A percentile compares a stretch with the other conserved stretches of the same genome.
These are phyloP conservation scores for Pouteria campechiana DNA, from an alignment of 179 eudicot genomes.

Conservation along the genomic window DNA sequence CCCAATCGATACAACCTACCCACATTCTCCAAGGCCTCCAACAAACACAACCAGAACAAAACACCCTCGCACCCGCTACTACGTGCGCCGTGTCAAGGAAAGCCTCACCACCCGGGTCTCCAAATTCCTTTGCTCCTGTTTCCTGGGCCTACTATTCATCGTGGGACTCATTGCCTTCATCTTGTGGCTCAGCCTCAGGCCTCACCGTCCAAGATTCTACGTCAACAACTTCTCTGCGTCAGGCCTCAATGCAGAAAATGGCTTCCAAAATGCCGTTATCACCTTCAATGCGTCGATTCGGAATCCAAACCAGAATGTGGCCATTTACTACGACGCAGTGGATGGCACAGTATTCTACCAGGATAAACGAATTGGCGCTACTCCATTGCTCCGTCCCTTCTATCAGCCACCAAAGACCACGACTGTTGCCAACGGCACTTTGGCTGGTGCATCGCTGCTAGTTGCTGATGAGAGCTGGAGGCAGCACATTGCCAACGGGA, in stretches of 20 bases:
- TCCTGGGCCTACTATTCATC: slow-evolving; percentile 25
- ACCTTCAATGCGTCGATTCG: slow-evolving; percentile 1
- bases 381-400: slow-evolving; percentile 26
- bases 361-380: slow-evolving; percentile 38
- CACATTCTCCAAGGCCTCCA: too few relatives aligned
- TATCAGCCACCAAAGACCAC: slow-evolving; percentile 59
- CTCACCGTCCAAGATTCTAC: slow-evolving; percentile 1
- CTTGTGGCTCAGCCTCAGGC: slow-evolving; percentile 8
- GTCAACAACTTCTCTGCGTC: slow-evolving; percentile 1
- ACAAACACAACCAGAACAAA: too few relatives aligned
- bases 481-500: slow-evolving; percentile 48
- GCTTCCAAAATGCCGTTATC: not conserved
- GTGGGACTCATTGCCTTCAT: slow-evolving; percentile 4
- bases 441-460: slow-evolving; percentile 36
- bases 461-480: slow-evolving; percentile 34
- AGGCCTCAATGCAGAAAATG: not conserved
- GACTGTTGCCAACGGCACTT: slow-evolving; percentile 16
- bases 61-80: slow-evolving; percentile 54
- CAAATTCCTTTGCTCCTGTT: slow-evolving; percentile 58
- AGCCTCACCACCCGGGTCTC: slow-evolving; percentile 64
- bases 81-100: slow-evolving; percentile 61
- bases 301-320: slow-evolving; percentile 3
- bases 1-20: slow-evolving; percentile 18
- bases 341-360: not conserved
- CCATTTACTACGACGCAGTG: slow-evolving; percentile 1